Base-by-base conservation (phyloP, 768 basidiomycete genomes). In the Pulveroboletus sp. region DNA sequence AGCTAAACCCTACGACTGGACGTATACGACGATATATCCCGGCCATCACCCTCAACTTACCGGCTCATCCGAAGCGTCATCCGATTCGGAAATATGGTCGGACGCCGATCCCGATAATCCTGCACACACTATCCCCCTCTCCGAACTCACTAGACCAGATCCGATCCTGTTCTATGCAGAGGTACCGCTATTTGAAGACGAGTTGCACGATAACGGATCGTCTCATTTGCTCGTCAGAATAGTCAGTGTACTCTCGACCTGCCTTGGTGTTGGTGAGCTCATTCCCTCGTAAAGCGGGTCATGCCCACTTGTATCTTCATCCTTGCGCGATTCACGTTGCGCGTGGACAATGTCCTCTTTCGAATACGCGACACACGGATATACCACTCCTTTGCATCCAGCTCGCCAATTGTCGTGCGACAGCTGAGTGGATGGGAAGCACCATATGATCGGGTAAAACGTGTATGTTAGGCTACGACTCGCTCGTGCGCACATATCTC, bases 91-190 rank as follows among this genome's bases (percentile, higher is more conserved):
- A 31, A 49, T 56, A 2, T 88, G 86, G 85, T 63, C 51, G 17
- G 65, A 77, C 26, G 81, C 82, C 5, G 80, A 89, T 56, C 69
- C 78, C 1, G 72, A 78, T 31, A 72, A 89, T 49, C 59, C 73
- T 0, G 61, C 71, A 0, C 85, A 93, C 58, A 56, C 65, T 8
- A 94, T 99, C 49, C 93, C 95, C 1, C 75, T 95, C 57, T 79
- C 83, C 1, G 85, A 94, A 55, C 79, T 98, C 28, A 86, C 85
- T 9, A 80, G 89, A 26, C 90, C 84, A 50, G 95, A 97, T 69
- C 96, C 96, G 14, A 98, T 98, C 57, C 73, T 97, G n/a, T 99
- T 95, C 69, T 98, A 95, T 63, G 92, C 95, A 7, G 94, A 98
- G 60, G 81, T 97, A 1, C 89, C 92, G 0, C 71, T 98, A 5